Evolutionary conservation across 495 filamentous ascomycete genomes (phyloP).

Genomic region (Penicillium antarcticum): DNA sequence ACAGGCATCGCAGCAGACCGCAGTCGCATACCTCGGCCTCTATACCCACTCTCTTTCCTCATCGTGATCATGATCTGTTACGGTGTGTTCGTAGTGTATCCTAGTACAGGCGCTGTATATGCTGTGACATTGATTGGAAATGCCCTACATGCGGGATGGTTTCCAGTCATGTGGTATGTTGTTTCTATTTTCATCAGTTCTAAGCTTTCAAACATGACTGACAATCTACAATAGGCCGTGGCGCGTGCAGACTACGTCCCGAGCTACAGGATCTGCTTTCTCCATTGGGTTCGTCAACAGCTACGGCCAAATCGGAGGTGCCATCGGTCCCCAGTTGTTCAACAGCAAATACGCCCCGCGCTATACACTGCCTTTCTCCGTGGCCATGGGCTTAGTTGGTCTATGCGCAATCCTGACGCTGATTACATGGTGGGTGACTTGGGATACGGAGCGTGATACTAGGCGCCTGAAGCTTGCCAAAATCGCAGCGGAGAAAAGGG

Average conservation of each 20-base stretch:
- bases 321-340: constrained; percentile 34
- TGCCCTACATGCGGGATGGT: constrained; percentile 34
- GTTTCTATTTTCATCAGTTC: background rate
- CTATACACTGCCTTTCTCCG: constrained; percentile 28
- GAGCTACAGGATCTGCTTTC: constrained; percentile 42
- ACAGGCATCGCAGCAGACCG: constrained; percentile 39
- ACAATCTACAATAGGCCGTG: constrained; percentile 18
- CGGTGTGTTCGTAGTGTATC: constrained; percentile 38
- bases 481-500: constrained; percentile 34
- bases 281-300: constrained; percentile 44
- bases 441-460: constrained; percentile 28
- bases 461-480: constrained; percentile 39
- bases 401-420: constrained; percentile 17
- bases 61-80: constrained; percentile 40
- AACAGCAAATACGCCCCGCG: constrained; percentile 29
- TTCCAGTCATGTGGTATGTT: constrained; percentile 34
- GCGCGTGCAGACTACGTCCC: constrained; percentile 41
- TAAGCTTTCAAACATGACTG: background rate
- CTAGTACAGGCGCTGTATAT: constrained; percentile 35
- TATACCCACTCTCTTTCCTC: constrained; percentile 40
- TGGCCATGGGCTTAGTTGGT: constrained; percentile 31
- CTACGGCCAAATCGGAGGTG: constrained; percentile 33
- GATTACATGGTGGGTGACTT: constrained; percentile 19
- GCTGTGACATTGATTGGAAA: constrained; percentile 37
- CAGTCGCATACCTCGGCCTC: constrained; percentile 36